phyloP scores from a whole-genome alignment of 2,329 filamentous ascomycete genomes.

The Diplodia mutila region DNA sequence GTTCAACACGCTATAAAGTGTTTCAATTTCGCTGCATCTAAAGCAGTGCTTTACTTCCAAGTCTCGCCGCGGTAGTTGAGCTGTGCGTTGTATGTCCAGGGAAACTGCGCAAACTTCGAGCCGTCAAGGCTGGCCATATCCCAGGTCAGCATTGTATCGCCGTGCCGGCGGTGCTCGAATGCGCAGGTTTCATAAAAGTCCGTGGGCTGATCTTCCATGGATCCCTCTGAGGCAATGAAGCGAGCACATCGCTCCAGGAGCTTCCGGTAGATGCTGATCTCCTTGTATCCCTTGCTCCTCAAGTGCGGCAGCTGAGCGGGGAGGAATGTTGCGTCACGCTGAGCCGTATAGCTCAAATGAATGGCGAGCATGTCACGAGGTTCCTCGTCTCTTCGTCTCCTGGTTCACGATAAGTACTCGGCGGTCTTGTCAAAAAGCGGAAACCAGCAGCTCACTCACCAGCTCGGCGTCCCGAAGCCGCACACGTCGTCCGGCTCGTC shows the following conservation, averaged over 20 bases:
- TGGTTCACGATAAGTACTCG: background rate
- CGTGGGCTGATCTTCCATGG: background rate
- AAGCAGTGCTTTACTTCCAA: background rate
- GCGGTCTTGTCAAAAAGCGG: background rate
- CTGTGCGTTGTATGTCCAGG: slow-evolving; percentile 16
- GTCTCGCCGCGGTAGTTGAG: slow-evolving; percentile 18
- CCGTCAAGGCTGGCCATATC: slow-evolving; percentile 3
- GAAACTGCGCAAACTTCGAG: slow-evolving; percentile 4
- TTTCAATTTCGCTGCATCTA: no score
- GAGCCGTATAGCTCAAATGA: slow-evolving; percentile 11
- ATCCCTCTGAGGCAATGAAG: background rate
- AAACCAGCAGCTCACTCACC: background rate
- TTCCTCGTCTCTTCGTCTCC: slow-evolving; percentile 7
- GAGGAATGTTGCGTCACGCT: background rate
- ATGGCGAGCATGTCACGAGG: slow-evolving; percentile 10
- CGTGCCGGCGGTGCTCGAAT: slow-evolving; percentile 1
- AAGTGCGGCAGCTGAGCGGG: background rate
- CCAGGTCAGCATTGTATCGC: slow-evolving; percentile 15
- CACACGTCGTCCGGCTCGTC: slow-evolving; percentile 12
- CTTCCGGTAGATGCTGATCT: background rate
- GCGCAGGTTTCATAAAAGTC: slow-evolving; percentile 16
- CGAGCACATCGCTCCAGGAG: background rate
- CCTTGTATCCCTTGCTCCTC: slow-evolving; percentile 3
- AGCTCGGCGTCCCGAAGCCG: slow-evolving; percentile 18
- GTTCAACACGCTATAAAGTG: slow-evolving; percentile 2